Evolutionary conservation across 73 alveolate genomes (phyloP).

Genomic region (Paramecium biaurelia): DNA sequence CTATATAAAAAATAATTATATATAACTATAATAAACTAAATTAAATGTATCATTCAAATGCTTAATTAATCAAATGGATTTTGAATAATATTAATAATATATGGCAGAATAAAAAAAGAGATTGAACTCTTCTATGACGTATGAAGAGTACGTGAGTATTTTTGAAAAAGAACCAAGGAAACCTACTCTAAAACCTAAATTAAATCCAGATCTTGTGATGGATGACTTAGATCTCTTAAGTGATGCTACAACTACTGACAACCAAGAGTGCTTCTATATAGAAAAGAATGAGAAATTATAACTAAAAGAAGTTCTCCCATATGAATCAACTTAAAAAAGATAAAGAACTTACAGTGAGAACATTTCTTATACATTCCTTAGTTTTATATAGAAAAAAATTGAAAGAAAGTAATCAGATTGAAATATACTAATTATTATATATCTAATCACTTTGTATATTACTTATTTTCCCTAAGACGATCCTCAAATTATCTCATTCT

Average conservation of each 20-base stretch:
- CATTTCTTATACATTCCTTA: neutral
- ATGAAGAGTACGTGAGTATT: neutral
- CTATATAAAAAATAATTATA: neutral
- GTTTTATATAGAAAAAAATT: neutral
- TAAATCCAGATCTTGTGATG: neutral
- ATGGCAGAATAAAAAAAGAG: constrained; percentile 9
- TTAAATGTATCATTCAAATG: neutral
- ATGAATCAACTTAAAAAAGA: neutral
- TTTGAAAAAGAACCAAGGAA: constrained; percentile 1
- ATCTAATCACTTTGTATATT: constrained; percentile 6
- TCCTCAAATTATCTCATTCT: constrained; percentile 41
- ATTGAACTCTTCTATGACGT: constrained; percentile 45
- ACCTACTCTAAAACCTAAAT: neutral
- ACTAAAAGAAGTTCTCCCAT: neutral
- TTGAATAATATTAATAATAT: neutral
- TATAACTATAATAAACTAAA: neutral
- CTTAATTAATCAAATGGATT: neutral
- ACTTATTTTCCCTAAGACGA: constrained; percentile 21
- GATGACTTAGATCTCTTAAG: neutral
- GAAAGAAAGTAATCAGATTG: constrained; percentile 5
- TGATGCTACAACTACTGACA: neutral
- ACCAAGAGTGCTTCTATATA: neutral
- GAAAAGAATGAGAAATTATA: neutral
- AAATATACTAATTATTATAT: neutral
- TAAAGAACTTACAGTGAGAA: constrained; percentile 3